Base-by-base conservation (phyloP, 2,329 filamentous ascomycete species). In the Pseudopyrenochaeta lycopersici region DNA sequence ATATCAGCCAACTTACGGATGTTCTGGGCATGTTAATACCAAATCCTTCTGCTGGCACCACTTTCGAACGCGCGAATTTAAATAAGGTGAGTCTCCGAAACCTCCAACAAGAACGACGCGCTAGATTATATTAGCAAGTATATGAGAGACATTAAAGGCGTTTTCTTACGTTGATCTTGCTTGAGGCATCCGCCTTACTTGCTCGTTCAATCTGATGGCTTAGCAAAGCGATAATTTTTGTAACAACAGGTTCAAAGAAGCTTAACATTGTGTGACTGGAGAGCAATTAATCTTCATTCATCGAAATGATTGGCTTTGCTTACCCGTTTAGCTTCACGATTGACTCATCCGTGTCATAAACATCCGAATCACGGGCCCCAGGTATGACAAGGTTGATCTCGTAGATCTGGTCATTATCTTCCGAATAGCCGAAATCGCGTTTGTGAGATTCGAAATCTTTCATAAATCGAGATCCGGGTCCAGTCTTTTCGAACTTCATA, bases 401-500 rank as follows among this genome's bases (percentile, higher is more conserved):
- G 30, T 32, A 44, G n/a, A 44, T 31, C 15, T 44, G 27, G n/a
- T 31, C 29, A 7, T 18, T 14, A 10, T 44, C 33, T 27, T 11
- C n/a, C 7, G 27, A 20, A 17, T 20, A 31, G 10, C 41, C 65
- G 49, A 76, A 77, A 27, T 67, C 58, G 9, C 58, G 52, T 40
- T 77, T 77, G 35, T 63, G 18, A 0, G 52, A 38, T 40, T 77
- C 74, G 33, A 76, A 77, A 2, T 60, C 54, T 15, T 64, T 63
- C 74, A 77, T 77, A 36, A 77, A 73, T 6, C 52, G 23, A 36
- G 70, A 74, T 11, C 72, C 72, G 1, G 69, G 60, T 1, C 68
- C 66, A 15, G 57, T 71, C 42, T 65, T 58, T 30, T 63, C 56
- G 1, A 52, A 18, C 1, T 56, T 47, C 11, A 77, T 39, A 5